phyloP scores from a whole-genome alignment of 2,329 filamentous ascomycete genomes.

The Berkeleyomyces rouxiae region DNA sequence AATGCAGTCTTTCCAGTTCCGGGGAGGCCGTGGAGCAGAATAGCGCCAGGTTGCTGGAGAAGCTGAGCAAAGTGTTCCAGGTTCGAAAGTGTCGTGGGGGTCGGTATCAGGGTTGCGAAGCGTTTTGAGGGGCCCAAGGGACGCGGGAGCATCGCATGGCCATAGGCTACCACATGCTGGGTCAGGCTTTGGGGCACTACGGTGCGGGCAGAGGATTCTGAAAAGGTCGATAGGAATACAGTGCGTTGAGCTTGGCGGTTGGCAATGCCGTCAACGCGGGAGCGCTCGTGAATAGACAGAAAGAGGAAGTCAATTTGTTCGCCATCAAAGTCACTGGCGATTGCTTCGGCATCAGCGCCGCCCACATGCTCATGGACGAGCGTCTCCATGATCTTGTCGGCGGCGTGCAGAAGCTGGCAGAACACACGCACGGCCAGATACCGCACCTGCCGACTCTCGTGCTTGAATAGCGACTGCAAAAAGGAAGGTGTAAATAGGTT shows the following conservation, averaged over 20 bases:
- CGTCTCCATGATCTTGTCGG: slow-evolving; percentile 60
- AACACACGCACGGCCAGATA: slow-evolving; percentile 74
- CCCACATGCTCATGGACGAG: slow-evolving; percentile 53
- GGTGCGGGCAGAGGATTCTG: slow-evolving; percentile 7
- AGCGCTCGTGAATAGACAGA: slow-evolving; percentile 40
- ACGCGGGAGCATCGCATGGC: slow-evolving; percentile 49
- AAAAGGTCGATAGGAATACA: neutral
- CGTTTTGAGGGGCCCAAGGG: slow-evolving; percentile 28
- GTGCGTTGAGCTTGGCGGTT: slow-evolving; percentile 3
- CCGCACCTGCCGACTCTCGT: slow-evolving; percentile 43
- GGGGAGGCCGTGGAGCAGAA: slow-evolving; percentile 66
- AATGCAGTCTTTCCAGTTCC: slow-evolving; percentile 85
- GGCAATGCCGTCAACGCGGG: slow-evolving; percentile 26
- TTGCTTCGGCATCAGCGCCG: slow-evolving; percentile 36
- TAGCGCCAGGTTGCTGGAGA: slow-evolving; percentile 50
- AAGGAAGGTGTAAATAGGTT: slow-evolving; percentile 46
- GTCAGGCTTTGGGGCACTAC: slow-evolving; percentile 33
- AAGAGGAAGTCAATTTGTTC: slow-evolving; percentile 64
- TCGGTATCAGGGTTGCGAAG: slow-evolving; percentile 31
- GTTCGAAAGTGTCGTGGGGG: slow-evolving; percentile 56
- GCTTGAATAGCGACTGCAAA: slow-evolving; percentile 52
- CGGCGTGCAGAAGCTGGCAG: slow-evolving; percentile 59
- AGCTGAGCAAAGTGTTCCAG: slow-evolving; percentile 50
- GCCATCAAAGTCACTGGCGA: slow-evolving; percentile 62
- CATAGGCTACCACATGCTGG: slow-evolving; percentile 46